Evolutionary conservation across 1,139 yeast species (phyloP).

Genomic region (Taphrina wiesneri): DNA sequence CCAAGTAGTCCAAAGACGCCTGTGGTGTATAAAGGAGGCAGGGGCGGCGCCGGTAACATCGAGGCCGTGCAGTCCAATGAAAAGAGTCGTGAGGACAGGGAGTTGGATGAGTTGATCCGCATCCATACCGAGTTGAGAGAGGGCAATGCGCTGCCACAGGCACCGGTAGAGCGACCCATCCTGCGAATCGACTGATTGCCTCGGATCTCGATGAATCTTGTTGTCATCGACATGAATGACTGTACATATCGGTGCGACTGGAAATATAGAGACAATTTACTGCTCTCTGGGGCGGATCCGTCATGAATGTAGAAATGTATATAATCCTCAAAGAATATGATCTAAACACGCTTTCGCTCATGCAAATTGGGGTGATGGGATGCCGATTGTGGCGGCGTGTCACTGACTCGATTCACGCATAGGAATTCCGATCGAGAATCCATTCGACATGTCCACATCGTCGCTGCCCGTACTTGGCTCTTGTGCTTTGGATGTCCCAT

Average conservation of each 20-base stretch:
- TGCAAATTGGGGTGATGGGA: too few relatives aligned
- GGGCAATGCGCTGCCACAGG: conserved; percentile 10
- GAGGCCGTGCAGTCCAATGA: conserved; percentile 32
- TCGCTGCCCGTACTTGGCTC: too few relatives aligned
- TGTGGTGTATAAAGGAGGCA: conserved; percentile 23
- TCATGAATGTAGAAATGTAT: neutral
- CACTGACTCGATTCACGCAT: neutral
- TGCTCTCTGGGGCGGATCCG: neutral
- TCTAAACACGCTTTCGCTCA: neutral
- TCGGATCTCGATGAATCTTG: neutral
- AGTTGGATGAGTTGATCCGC: conserved; percentile 27
- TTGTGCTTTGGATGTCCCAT: too few relatives aligned
- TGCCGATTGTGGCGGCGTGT: neutral
- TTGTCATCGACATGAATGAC: neutral
- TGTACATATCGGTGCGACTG: neutral
- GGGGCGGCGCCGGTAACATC: conserved; percentile 32
- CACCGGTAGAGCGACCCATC: conserved; percentile 23
- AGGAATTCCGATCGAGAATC: neutral
- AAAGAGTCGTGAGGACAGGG: conserved; percentile 24
- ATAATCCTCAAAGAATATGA: neutral
- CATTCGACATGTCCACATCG: neutral
- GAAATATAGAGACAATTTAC: neutral
- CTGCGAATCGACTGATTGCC: conserved; percentile 15
- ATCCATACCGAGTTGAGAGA: conserved; percentile 22
- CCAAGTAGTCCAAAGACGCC: conserved; percentile 8